Base-by-base conservation (phyloP, 768 basidiomycete genomes). In the Boletus sp. region DNA sequence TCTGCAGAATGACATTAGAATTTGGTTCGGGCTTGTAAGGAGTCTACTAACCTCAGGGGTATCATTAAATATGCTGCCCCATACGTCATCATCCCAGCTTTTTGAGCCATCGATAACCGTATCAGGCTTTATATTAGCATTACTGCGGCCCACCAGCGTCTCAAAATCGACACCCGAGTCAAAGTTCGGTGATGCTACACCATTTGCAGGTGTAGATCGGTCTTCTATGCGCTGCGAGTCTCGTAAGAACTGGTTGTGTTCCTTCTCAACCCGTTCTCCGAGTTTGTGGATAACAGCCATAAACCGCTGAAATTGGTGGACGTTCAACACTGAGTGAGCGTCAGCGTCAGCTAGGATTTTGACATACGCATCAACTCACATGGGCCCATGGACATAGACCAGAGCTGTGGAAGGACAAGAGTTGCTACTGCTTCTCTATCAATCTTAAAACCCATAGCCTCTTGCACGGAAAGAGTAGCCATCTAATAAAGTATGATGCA, bases 301-400 rank as follows among this genome's bases (percentile, higher is more conserved):
- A 73, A 98, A 98, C 7, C 89, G 84, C 61, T 88, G 84, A 69
- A 98, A 99, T 73, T 99, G 97, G 32, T 84, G 81, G 14, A 92
- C 77, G 62, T 81, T 92, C n/a, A 92, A 67, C 36, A 92, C 89
- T 90, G 42, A 52, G 30, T 57, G 47, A 60, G 55, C 4, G 18
- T 51, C 14, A 57, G 37, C 5, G 36, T 55, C 20, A 45, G 29
- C 54, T 10, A 36, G 20, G 30, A 41, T 14, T 24, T 42, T 14
- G 42, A 46, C 9, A 24, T 11, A 32, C 7, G 7, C 29, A 46
- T 20, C 48, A 32, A 80, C 89, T 65, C 67, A 93, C 92, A 70
- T 53, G 95, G 95, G 28, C 94, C 95, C 77, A 98, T 96, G 4
- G 91, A 94, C 94, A 99, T 98, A 4, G 89, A 79, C 97, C 97